Conservation (phyloP, 139 green algal genomes). For the Coelastrella sp. region DNA sequence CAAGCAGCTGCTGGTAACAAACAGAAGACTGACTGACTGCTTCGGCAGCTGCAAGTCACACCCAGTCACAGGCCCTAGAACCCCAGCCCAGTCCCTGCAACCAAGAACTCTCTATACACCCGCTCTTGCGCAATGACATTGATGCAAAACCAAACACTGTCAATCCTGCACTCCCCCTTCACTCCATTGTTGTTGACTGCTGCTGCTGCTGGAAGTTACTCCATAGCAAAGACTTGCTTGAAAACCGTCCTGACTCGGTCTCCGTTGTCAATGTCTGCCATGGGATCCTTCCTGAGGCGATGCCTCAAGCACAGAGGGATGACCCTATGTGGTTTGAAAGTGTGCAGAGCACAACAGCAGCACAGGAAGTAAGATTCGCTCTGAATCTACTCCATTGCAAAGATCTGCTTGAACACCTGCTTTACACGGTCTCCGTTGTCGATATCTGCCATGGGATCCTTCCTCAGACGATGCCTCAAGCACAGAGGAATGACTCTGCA, state of each 20-base stretch:
- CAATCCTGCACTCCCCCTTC: too few relatives aligned
- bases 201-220: slow-evolving; percentile 48
- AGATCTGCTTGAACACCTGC: slow-evolving; percentile 72
- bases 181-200: too few relatives aligned
- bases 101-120: too few relatives aligned
- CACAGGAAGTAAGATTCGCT: background rate
- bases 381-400: slow-evolving; percentile 65
- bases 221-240: slow-evolving; percentile 71
- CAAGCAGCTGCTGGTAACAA: background rate
- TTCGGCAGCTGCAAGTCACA: too few relatives aligned
- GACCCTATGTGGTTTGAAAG: slow-evolving; percentile 55
- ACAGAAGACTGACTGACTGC: too few relatives aligned
- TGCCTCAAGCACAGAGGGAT: slow-evolving; percentile 91
- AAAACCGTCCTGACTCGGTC: slow-evolving; percentile 69
- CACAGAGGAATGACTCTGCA: slow-evolving; percentile 85
- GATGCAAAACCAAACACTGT: too few relatives aligned
- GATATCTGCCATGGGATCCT: slow-evolving; percentile 94
- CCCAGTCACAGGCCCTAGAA: too few relatives aligned
- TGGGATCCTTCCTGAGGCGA: slow-evolving; percentile 93
- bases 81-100: too few relatives aligned
- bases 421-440: slow-evolving; percentile 69
- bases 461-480: slow-evolving; percentile 93
- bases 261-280: slow-evolving; percentile 86
- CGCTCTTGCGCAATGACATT: too few relatives aligned
- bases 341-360: background rate